Evolutionary conservation across 805 yeast genomes (phyloP).

Genomic region (Kluyveromyces aestuarii): DNA sequence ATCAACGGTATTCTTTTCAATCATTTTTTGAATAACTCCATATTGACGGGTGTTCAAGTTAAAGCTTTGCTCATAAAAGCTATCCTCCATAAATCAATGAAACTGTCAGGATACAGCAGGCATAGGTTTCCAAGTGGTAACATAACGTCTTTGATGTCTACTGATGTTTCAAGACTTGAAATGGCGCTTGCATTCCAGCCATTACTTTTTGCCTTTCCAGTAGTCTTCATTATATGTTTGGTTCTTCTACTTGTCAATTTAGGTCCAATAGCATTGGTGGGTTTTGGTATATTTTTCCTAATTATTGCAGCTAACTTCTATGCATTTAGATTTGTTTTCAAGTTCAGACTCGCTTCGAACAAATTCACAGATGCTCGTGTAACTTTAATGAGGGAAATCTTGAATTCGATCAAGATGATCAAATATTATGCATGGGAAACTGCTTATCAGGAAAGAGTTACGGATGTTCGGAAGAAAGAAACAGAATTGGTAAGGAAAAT

Average conservation of each 20-base stretch:
- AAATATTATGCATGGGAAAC: slow-evolving; percentile 89
- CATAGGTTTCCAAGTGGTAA: slow-evolving; percentile 57
- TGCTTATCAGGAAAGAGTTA: slow-evolving; percentile 54
- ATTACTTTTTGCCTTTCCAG: slow-evolving; percentile 53
- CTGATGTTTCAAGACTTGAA: slow-evolving; percentile 76
- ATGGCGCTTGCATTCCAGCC: slow-evolving; percentile 65
- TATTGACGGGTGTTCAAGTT: slow-evolving; percentile 59
- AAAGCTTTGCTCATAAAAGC: slow-evolving; percentile 66
- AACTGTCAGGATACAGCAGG: slow-evolving; percentile 46
- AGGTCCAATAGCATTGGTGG: slow-evolving; percentile 67
- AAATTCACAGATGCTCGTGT: slow-evolving; percentile 70
- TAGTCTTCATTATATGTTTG: slow-evolving; percentile 52
- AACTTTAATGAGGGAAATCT: slow-evolving; percentile 64
- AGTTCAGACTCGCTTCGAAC: slow-evolving; percentile 48
- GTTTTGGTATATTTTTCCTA: slow-evolving; percentile 47
- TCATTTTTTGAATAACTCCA: slow-evolving; percentile 54
- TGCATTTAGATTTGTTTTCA: slow-evolving; percentile 44
- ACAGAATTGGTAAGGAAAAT: slow-evolving; percentile 50
- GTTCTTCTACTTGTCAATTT: slow-evolving; percentile 56
- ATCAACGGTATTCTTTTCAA: slow-evolving; percentile 42
- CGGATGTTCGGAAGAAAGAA: slow-evolving; percentile 51
- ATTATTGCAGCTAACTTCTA: slow-evolving; percentile 34
- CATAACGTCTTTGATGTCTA: slow-evolving; percentile 69
- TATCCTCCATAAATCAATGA: slow-evolving; percentile 58
- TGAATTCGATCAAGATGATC: slow-evolving; percentile 70